Conservation (phyloP, 148 eudicot genomes). For the Spergularia marina region DNA sequence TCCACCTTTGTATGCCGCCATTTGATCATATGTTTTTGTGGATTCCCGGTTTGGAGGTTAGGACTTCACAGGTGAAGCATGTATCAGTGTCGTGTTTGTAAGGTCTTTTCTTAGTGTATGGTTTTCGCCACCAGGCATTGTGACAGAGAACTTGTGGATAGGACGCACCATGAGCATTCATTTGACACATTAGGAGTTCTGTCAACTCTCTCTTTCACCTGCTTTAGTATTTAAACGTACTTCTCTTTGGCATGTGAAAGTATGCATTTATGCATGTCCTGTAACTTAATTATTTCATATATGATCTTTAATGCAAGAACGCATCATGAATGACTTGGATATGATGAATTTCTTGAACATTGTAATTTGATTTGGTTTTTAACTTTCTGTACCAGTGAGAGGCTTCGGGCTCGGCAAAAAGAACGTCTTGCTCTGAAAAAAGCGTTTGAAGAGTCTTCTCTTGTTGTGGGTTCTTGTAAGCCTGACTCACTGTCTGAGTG, state of each 20-base stretch:
- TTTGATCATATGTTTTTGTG: too few relatives aligned
- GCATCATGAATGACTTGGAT: not conserved
- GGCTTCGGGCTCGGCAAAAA: slow-evolving; percentile 90
- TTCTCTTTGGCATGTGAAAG: not conserved
- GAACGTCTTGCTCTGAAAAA: slow-evolving; percentile 64
- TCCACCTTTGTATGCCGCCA: too few relatives aligned
- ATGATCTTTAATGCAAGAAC: not conserved
- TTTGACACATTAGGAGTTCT: too few relatives aligned
- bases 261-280: not conserved
- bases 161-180: too few relatives aligned
- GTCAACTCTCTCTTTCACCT: too few relatives aligned
- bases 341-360: not conserved
- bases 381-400: slow-evolving; percentile 47
- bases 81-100: too few relatives aligned
- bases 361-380: slow-evolving; percentile 12
- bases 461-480: slow-evolving; percentile 29
- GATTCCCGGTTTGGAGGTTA: too few relatives aligned
- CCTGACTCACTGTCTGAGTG: slow-evolving; percentile 28
- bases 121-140: too few relatives aligned
- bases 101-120: too few relatives aligned
- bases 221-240: not conserved
- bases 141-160: too few relatives aligned
- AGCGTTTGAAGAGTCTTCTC: slow-evolving; percentile 32
- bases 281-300: not conserved
- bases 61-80: too few relatives aligned